Evolutionary conservation across 345 rosid genomes (phyloP), one percentile per base, ranked within the genome.

Genomic region (Ceriops decandra): DNA sequence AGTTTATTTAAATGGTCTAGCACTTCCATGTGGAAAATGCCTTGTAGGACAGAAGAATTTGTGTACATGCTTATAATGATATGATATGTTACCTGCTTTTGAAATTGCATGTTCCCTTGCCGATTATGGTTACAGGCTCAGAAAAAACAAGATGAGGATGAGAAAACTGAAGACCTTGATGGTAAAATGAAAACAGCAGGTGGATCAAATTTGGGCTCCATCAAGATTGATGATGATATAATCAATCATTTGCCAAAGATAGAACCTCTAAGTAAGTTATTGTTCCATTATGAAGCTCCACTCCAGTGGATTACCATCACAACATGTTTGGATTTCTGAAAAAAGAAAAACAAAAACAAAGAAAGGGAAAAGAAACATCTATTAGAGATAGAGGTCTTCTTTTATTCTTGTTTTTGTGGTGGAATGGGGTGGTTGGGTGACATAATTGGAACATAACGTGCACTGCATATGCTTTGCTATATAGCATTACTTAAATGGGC

Each of bases 221-320:
- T 74, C 0, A 88, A 76, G 33, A 72, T 70, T 6, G 86, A 77
- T 46, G 68, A 79, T 53, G 76, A 67, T 74, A 71, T 77, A 72
- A 70, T 70, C 64, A 85, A 82, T 67, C 79, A 85, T 62, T 74
- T 91, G 72, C 90, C 92, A 36, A 79, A 63, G 69, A 58, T 80
- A 33, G 85, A 84, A 56, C 72, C 80, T 64, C 87, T 87, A 26
- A 63, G 98, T 91, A 83, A 83, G 92, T 71, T 31, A 19, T 53
- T 52, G 33, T 26, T 73, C 17, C 53, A 30, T 65, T 62, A 58
- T 52, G 53, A 68, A 56, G 32, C 26, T 28, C 68, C 3, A 11
- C 17, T 42, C 5, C 19, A 2, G n/a, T 20, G 7, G 62, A 53
- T 27, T 51, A 10, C 31, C 11, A 11, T 42, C 49, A 42, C 49